Conservation (phyloP, 148 eudicot genomes). For the Rhododendron simsii region DNA sequence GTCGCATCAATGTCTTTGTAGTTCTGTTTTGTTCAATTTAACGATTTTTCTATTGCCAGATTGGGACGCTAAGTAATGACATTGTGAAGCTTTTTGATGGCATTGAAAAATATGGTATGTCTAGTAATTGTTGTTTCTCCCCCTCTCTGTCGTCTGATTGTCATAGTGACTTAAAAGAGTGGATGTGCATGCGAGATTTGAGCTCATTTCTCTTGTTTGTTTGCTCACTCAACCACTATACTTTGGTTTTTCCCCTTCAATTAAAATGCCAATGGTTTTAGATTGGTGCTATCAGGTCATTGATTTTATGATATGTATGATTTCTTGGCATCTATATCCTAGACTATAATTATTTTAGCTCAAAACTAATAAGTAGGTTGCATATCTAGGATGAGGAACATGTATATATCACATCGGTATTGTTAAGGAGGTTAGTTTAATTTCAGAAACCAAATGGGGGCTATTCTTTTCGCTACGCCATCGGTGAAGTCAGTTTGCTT, state of each 20-base stretch:
- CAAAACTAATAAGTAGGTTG: neutral
- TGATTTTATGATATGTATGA: neutral
- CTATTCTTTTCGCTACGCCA: neutral
- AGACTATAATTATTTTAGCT: neutral
- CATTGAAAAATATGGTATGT: constrained; percentile 82
- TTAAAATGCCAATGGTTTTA: neutral
- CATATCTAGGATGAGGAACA: neutral
- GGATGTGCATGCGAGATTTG: neutral
- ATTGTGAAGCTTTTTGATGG: constrained; percentile 81
- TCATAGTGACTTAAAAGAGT: neutral
- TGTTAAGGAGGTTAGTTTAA: neutral
- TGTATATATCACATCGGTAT: neutral
- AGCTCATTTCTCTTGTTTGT: neutral
- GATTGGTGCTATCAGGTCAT: neutral
- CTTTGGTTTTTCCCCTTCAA: neutral
- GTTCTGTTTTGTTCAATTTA: constrained; percentile 2
- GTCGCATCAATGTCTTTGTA: neutral
- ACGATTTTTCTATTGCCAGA: constrained; percentile 40
- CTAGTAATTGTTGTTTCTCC: neutral
- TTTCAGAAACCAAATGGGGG: neutral
- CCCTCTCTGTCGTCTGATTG: neutral
- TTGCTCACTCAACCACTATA: neutral
- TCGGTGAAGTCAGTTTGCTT: neutral
- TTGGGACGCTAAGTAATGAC: constrained; percentile 63
- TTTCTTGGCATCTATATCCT: neutral